Conservation (phyloP, 768 basidiomycete species). For the Collybia sordida region DNA sequence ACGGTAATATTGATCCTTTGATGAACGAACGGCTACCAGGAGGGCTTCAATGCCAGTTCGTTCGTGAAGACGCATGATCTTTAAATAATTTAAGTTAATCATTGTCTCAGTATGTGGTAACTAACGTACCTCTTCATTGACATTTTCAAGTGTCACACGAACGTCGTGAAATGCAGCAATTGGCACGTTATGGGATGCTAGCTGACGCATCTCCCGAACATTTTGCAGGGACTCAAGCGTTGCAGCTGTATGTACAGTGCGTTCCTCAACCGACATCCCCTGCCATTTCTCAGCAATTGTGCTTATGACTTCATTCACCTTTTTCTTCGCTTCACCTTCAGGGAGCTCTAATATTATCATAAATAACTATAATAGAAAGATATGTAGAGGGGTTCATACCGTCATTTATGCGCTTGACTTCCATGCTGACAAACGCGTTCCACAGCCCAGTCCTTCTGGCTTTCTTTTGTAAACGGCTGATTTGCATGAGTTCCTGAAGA, state of each 20-base stretch:
- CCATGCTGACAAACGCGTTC: constrained; percentile 4
- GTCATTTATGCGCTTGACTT: constrained; percentile 1
- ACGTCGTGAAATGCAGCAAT: too few relatives aligned
- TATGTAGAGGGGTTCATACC: not conserved
- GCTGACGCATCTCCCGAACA: not conserved
- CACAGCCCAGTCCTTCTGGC: not conserved
- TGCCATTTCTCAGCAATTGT: not conserved
- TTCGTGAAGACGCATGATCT: too few relatives aligned
- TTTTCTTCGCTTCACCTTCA: not conserved
- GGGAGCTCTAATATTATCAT: not conserved
- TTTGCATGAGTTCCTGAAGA: not conserved
- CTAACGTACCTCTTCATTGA: too few relatives aligned
- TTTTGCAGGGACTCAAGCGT: not conserved
- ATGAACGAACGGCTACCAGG: too few relatives aligned
- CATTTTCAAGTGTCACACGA: too few relatives aligned
- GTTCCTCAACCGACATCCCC: not conserved
- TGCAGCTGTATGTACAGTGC: not conserved
- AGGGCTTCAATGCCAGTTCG: too few relatives aligned
- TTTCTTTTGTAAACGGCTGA: not conserved
- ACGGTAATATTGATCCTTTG: too few relatives aligned
- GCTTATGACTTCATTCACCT: not conserved
- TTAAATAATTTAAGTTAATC: too few relatives aligned
- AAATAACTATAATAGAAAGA: not conserved
- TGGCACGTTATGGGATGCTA: constrained; percentile 2
- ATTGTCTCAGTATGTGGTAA: too few relatives aligned